Evolutionary conservation across 129 eudicot genomes (phyloP).

Genomic region (Pittosporum tobira): DNA sequence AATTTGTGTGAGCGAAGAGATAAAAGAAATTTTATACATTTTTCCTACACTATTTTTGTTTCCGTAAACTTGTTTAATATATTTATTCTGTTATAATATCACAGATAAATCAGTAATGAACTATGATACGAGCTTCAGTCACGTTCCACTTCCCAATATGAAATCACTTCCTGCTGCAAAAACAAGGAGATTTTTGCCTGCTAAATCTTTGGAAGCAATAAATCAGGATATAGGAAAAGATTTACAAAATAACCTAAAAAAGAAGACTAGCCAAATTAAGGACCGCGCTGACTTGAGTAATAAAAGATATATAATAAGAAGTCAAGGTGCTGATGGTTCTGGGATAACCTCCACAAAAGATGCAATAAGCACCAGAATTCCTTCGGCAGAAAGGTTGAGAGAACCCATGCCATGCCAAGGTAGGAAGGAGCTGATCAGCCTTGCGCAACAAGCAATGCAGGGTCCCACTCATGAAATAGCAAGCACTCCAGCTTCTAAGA

Average conservation of each 20-base stretch:
- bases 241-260: constrained; percentile 41
- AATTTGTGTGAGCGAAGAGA: not conserved
- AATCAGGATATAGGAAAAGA: constrained; percentile 28
- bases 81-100: constrained; percentile 1
- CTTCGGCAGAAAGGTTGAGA: constrained; percentile 65
- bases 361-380: constrained; percentile 56
- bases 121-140: constrained; percentile 26
- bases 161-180: constrained; percentile 45
- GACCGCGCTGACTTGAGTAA: constrained; percentile 17
- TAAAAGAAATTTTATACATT: not conserved
- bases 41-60: not conserved
- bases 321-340: constrained; percentile 95
- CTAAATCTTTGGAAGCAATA: constrained; percentile 30
- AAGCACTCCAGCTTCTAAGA: constrained; percentile 41
- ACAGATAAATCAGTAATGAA: constrained; percentile 43
- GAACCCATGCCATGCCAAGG: constrained; percentile 76
- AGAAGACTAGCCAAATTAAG: constrained; percentile 34
- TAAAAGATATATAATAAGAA: constrained; percentile 35
- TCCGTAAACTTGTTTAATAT: too few relatives aligned
- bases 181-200: constrained; percentile 25
- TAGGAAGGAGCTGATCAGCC: constrained; percentile 64
- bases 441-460: constrained; percentile 79
- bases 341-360: constrained; percentile 92
- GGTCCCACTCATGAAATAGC: constrained; percentile 34
- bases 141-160: constrained; percentile 23